Evolutionary conservation across 2,329 filamentous ascomycete genomes (phyloP), one percentile per base, ranked within the genome.

Genomic region (Hymenotorrendiella dingleyae): DNA sequence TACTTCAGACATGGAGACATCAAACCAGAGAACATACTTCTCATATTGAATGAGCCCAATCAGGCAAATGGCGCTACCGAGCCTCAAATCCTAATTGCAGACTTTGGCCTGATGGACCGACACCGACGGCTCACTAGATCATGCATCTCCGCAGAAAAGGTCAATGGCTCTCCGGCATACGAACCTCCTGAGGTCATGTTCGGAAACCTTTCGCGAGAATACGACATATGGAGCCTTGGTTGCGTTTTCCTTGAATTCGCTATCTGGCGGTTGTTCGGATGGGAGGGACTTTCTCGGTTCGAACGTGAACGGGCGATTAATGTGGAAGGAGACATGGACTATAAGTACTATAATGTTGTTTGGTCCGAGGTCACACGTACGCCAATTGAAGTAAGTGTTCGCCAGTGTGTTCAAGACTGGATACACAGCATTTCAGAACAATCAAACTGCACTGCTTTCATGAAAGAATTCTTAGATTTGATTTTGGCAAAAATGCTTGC

Each of bases 1-100:
- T 64, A 53, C 33, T 63, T 62, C 10, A 55, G 62, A 1, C 63
- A 67, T 35, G 64, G 65, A 0, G 64, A 67, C 34, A 52, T 67
- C 6, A 67, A 66, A 12, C 60, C 64, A 0, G 59, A 59, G 6
- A 67, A 67, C 20, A 63, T 67, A 6, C 50, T 67, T 0, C 58
- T 55, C 47, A 64, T 22, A 14, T 36, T 0, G 26, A 36, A 4
- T 12, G 49, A 20, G 36, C 28, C 32, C 17, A 10, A 22, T 4
- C 32, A 20, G 7, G 39, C 16, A 2, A 19, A 19, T 4, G 29
- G 6, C 8, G 29, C 11, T 17, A 14, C 17, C n/a, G 20, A 14
- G 20, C 29, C 14, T 11, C n/a, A 32, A 32, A 46, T 64, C 1
- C 51, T 57, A 10, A 58, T 66, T n/a, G 47, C 63, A 0, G 64